A percentile compares a stretch with the other conserved stretches of the same genome.
phyloP scores from a whole-genome alignment of 2,329 filamentous ascomycete genomes.

The Penicillium rolfsii region DNA sequence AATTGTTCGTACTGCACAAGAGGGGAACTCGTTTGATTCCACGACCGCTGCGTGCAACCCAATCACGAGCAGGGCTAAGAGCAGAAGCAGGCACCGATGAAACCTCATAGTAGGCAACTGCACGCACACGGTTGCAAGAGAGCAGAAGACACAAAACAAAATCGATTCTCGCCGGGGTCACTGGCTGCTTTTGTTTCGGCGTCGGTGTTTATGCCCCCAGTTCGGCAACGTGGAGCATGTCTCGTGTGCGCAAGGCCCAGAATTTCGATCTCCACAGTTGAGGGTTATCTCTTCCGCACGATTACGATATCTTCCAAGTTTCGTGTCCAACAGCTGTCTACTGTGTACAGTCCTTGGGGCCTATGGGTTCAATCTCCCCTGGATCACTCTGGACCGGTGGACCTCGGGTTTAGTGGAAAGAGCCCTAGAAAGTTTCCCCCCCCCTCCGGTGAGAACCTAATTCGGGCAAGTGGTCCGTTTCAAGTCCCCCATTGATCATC shows the following conservation, averaged over 20 bases:
- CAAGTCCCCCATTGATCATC: neutral
- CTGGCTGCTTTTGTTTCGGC: conserved; percentile 13
- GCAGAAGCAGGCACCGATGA: conserved; percentile 5
- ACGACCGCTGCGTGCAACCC: conserved; percentile 4
- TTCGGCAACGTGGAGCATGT: conserved; percentile 13
- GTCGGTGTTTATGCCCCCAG: conserved; percentile 2
- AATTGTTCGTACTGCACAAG: conserved; percentile 15
- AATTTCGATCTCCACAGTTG: conserved; percentile 1
- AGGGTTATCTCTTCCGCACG: conserved; percentile 13
- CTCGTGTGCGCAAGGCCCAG: neutral
- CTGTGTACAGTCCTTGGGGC: neutral
- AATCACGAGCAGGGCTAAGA: conserved; percentile 11
- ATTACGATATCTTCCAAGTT: conserved; percentile 2
- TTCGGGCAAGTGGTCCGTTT: conserved; percentile 12
- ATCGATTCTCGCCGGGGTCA: neutral
- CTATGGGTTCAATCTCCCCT: neutral
- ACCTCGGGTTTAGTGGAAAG: conserved; percentile 1
- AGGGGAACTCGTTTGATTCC: conserved; percentile 9
- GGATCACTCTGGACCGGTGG: neutral
- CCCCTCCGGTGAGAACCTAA: conserved; percentile 6
- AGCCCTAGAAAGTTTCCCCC: conserved; percentile 2
- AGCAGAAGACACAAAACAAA: neutral
- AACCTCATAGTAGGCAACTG: conserved; percentile 12
- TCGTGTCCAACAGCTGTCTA: neutral
- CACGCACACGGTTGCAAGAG: neutral